Base-by-base conservation (phyloP, 208 protist genomes). In the Plasmodiophora brassicae region DNA sequence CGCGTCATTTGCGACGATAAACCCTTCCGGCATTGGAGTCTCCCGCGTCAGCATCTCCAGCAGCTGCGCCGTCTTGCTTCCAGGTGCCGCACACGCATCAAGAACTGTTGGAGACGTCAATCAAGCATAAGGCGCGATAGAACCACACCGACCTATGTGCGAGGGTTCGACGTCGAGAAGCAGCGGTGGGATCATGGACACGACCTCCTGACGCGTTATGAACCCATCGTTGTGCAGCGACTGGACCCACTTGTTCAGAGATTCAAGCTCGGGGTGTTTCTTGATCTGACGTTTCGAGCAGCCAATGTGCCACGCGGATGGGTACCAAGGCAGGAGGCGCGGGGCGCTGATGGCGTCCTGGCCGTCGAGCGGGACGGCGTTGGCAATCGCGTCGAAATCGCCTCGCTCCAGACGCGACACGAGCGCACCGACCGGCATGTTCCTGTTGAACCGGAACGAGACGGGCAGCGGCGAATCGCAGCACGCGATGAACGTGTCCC, bases 1-100 rank as follows among this genome's bases (percentile, higher is more conserved):
- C 38, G 83, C 38, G 45, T 90, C 88, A 46, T 90, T 90, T 1
- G 88, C 88, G 28, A 90, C 39, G 28, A 90, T n/a, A 50, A 90
- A 65, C 10, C 88, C 88, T 32, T 35, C 0, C 10, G 84, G 5
- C n/a, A 86, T 14, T 28, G 43, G 32, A 5, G 84, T 5, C 5
- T 5, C 84, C 28, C 84, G 10, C 14, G 25, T 25, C 0, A 90
- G 10, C 57, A 88, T 84, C 86, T 90, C 88, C 0, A 90, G 44
- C 0, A 90, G 14, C 41, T 90, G 93, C 43, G 45, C 46, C 25
- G 93, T 94, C 89, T 95, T 95, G 1, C 88, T 92, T 25, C 93
- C 93, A 22, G 93, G 93, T 14, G 93, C 93, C 5, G 93, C 92
- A 71, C 93, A 94, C 83, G 93, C 92, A 88, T 94, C 93, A 0